A percentile compares a stretch with the other conserved stretches of the same genome.
Evolutionary conservation across 129 eudicot genomes (phyloP).

Genomic region (Calendula officinalis): DNA sequence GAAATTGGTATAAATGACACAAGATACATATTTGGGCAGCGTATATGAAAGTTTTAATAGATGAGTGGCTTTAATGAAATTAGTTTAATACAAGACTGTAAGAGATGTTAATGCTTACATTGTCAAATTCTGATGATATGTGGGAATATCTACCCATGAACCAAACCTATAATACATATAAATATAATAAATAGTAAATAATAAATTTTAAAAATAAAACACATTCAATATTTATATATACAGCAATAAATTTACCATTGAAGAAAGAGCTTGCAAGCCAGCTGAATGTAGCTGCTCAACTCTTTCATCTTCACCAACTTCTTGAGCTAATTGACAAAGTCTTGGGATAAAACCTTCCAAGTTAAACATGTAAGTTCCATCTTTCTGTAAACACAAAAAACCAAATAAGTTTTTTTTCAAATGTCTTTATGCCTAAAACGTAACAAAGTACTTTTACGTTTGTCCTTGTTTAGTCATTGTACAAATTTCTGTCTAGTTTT

Average conservation of each 20-base stretch:
- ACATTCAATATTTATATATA: not conserved
- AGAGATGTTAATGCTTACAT: slow-evolving; percentile 56
- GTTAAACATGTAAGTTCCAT: slow-evolving; percentile 82
- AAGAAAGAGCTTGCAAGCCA: slow-evolving; percentile 83
- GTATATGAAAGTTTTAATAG: no score
- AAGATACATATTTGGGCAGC: no score
- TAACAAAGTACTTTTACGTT: no score
- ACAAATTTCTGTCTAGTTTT: no score
- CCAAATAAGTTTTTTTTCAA: not conserved
- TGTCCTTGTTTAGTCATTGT: no score
- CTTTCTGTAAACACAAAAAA: slow-evolving; percentile 50
- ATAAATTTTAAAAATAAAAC: not conserved
- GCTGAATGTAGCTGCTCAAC: slow-evolving; percentile 62
- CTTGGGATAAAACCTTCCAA: slow-evolving; percentile 79
- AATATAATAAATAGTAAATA: slow-evolving; percentile 2
- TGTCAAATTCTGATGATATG: slow-evolving; percentile 80
- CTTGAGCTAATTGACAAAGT: slow-evolving; percentile 91
- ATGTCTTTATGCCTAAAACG: no score
- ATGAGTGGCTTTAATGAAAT: no score
- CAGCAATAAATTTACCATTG: slow-evolving; percentile 60
- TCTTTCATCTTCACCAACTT: slow-evolving; percentile 87
- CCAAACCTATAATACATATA: slow-evolving; percentile 57
- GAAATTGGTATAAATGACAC: no score
- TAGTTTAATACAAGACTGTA: not conserved
- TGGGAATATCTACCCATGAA: slow-evolving; percentile 91